Base-by-base conservation (phyloP, 495 filamentous ascomycete genomes). In the Penicillium lividum region DNA sequence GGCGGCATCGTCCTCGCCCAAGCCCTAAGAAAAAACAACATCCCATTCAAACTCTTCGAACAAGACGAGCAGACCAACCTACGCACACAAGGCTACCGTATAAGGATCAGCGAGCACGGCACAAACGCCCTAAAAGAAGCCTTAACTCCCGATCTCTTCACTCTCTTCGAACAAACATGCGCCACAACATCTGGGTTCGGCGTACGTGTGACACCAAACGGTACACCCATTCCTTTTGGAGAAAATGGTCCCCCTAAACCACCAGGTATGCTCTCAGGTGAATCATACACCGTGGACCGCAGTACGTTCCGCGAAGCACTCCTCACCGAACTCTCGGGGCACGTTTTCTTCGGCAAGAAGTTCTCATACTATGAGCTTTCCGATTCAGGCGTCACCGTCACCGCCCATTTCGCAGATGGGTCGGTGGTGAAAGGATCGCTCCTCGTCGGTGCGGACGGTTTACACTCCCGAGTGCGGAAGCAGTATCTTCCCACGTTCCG, bases 1-100 rank as follows among this genome's bases (percentile, higher is more conserved):
- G 78, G 79, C n/a, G 82, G 81, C 25, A 73, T 84, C 1, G 73
- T 76, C 15, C 74, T 84, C 1, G 81, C 80, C 6, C 81, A 85
- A 57, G 77, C 74, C n/a, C 72, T 85, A 3, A 72, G 77, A 38
- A 75, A 80, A 53, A 69, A 77, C 45, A 70, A 72, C 29, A 79
- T 85, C 31, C 75, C 78, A 5, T 79, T 80, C 65, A 75, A 77
- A 51, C 69, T 86, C 51, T 83, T 82, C 36, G 80, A 83, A 54
- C 71, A 75, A 40, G 70, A 81, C 59, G 59, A 53, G 48, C 54
- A 57, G 29, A 64, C 59, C 33, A 57, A 64, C n/a, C 73, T 72
- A 18, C 72, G 77, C 30, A 68, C 77, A 48, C 61, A 75, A 72
- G 66, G 74, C 47, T 68, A 74, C 68, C 68, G 84, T 9, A 72